Conservation (phyloP, 495 filamentous ascomycete species). For the Jackrogersella minutella region DNA sequence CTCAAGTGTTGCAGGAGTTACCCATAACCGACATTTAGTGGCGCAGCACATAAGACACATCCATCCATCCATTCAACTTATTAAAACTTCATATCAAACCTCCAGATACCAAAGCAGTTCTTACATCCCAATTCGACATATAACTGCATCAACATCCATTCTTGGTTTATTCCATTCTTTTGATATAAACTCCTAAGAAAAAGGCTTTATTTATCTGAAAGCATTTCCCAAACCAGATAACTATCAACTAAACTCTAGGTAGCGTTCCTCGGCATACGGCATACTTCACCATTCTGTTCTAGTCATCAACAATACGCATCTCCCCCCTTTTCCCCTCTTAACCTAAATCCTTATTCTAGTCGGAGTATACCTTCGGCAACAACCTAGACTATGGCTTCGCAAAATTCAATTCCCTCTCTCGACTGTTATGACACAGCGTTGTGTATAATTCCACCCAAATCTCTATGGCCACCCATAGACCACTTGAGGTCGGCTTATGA, state of each 20-base stretch:
- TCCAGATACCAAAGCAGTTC: background rate
- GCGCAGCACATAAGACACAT: background rate
- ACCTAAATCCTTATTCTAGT: background rate
- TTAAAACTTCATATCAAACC: background rate
- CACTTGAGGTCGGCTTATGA: constrained; percentile 62
- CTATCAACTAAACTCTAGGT: background rate
- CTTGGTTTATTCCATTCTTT: background rate
- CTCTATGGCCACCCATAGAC: constrained; percentile 53
- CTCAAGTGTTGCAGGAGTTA: background rate
- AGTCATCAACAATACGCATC: background rate
- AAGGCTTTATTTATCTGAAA: background rate
- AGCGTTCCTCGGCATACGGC: background rate
- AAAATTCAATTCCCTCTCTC: constrained; percentile 19
- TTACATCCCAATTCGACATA: background rate
- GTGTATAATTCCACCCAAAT: constrained; percentile 57
- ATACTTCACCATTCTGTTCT: background rate
- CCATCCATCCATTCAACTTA: too few species aligned
- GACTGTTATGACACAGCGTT: constrained; percentile 59
- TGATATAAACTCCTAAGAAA: background rate
- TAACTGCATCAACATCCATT: background rate
- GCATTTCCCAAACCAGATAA: background rate
- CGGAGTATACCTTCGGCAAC: background rate
- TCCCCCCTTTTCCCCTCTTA: background rate
- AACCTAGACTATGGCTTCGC: constrained; percentile 31
- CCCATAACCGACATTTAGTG: background rate